Base-by-base conservation (phyloP, 768 basidiomycete genomes). In the Holtermanniella nyarrowii region DNA sequence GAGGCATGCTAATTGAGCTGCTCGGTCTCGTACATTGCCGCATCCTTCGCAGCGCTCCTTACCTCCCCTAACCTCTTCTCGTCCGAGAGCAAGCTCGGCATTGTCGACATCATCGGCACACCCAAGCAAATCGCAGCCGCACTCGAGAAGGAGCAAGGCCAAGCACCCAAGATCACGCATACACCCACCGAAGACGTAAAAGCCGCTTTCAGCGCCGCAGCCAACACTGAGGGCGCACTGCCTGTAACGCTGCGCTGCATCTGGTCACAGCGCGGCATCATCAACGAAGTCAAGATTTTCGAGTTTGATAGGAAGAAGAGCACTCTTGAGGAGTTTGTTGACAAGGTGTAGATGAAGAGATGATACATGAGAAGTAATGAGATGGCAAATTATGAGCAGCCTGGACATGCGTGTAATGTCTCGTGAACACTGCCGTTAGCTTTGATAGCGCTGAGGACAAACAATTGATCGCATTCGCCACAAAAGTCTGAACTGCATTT, bases 391-490 rank as follows among this genome's bases (percentile, higher is more conserved):
- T 68, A 61, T 5, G 61, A 50, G 52, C 76, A 77, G 2, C 76
- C 75, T 0, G 93, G 90, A 75, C 93, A 99, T 54, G 86, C 88
- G 66, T 96, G 93, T 18, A 96, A 76, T 20, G 89, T 88, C 56
- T 93, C 88, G 61, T 97, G 95, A 3, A 96, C 82, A 65, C 61
- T 63, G 49, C 3, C 24, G 3, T 24, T 10, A 42, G 7, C n/a
- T 1, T 7, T 26, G 3, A 31, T 46, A 14, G 43, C 5, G 43
- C 16, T n/a, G 10, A 20, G 25, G 3, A 57, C 60, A 56, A 44
- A 65, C 63, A 96, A 95, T 18, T 93, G 79, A 73, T 99, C 95
- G 67, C 95, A 99, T 45, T 97, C 91, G 22, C 82, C 79, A 68
- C 95, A 97, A 65, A 96, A 99, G 66, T 95, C 84, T 46, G 85